Percentiles rank a stretch among this genome's conserved stretches.
phyloP scores from a whole-genome alignment of 352 stramenopile genomes.

The Elongisporangium senticosum region DNA sequence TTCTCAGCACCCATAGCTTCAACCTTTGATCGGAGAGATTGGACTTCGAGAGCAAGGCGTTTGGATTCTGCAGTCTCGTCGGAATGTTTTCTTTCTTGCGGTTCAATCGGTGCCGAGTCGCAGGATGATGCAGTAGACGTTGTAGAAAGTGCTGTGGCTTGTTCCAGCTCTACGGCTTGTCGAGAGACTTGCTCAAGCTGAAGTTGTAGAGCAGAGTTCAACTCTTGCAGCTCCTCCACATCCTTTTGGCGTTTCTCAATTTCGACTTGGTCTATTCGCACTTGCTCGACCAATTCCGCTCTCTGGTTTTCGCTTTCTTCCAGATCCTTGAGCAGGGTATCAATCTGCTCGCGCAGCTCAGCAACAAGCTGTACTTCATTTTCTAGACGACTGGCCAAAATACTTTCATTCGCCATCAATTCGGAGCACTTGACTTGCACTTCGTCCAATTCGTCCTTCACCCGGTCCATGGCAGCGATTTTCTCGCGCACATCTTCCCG shows the following conservation, averaged over 20 bases:
- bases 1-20: constrained; percentile 59
- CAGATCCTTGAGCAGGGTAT: constrained; percentile 33
- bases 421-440: constrained; percentile 48
- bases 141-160: constrained; percentile 27
- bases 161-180: constrained; percentile 41
- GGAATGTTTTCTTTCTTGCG: constrained; percentile 22
- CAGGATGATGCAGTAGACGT: constrained; percentile 19
- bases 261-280: constrained; percentile 43
- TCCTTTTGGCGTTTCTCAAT: constrained; percentile 49
- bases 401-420: constrained; percentile 43
- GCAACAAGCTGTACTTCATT: constrained; percentile 31
- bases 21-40: constrained; percentile 43
- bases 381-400: constrained; percentile 30
- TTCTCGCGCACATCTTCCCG: constrained; percentile 29
- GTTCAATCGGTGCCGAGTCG: constrained; percentile 6
- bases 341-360: constrained; percentile 41
- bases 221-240: constrained; percentile 40
- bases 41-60: constrained; percentile 38
- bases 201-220: constrained; percentile 43
- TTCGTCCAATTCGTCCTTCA: constrained; percentile 32
- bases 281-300: constrained; percentile 29
- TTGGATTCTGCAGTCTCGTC: constrained; percentile 20
- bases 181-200: constrained; percentile 46
- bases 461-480: constrained; percentile 15
- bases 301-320: constrained; percentile 28